These are phyloP conservation scores for Plasmopara muralis DNA, from an alignment of 352 stramenopile genomes.

Conservation along the genomic window DNA sequence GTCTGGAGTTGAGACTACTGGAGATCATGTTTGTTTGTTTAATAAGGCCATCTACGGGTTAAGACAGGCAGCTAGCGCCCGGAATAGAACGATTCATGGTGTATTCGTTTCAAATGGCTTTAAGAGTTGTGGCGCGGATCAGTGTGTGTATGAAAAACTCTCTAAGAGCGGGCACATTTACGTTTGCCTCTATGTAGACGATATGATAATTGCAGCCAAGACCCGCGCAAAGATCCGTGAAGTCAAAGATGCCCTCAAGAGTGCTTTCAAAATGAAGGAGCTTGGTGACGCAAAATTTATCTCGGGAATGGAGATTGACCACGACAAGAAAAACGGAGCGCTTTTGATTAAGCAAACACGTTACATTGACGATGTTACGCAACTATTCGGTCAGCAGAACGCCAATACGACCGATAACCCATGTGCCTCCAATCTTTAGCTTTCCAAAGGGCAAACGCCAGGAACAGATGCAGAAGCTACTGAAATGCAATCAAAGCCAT, in stretches of 20 bases:
- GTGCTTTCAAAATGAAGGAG: conserved; percentile 14
- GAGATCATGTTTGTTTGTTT: conserved; percentile 12
- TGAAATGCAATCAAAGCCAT: neutral
- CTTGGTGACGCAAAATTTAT: conserved; percentile 12
- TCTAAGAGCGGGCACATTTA: conserved; percentile 3
- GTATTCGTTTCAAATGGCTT: neutral
- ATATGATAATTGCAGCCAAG: conserved; percentile 2
- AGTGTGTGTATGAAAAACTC: conserved; percentile 3
- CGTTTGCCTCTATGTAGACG: conserved; percentile 5
- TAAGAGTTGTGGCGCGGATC: conserved; percentile 11
- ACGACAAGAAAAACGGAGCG: neutral
- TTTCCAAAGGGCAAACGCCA: neutral
- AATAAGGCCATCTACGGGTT: conserved; percentile 15
- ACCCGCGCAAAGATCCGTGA: conserved; percentile 2
- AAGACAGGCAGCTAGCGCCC: conserved; percentile 17
- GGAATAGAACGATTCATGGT: conserved; percentile 10
- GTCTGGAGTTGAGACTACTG: conserved; percentile 14
- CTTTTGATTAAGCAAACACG: conserved; percentile 6
- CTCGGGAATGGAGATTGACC: conserved; percentile 19
- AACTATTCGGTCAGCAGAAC: conserved; percentile 10
- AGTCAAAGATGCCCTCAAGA: neutral
- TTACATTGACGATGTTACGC: neutral
- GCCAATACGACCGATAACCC: conserved; percentile 7
- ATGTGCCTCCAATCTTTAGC: conserved; percentile 3
- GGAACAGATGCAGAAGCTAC: neutral